Base-by-base conservation (phyloP, 768 basidiomycete genomes). In the Hysterangium stoloniferum region DNA sequence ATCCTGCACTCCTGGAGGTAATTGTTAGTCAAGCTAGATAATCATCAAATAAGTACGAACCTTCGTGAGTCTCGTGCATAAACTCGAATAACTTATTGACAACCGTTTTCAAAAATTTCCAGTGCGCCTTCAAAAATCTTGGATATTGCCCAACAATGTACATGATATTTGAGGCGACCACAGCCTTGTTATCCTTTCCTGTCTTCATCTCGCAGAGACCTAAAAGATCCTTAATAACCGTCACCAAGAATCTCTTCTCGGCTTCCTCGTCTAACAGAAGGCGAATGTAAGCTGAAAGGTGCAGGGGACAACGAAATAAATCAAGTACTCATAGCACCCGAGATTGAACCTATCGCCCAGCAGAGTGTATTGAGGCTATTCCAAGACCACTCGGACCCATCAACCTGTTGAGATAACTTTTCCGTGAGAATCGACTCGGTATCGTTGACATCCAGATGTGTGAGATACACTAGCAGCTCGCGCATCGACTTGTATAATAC, bases 111-210 rank as follows among this genome's bases (percentile, higher is more conserved):
- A 99, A 72, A 79, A 99, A 99, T 70, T 98, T 99, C 96, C 96
- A 99, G 66, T 99, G 96, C 15, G 96, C 96, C 66, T 97, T 98
- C 62, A 99, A 80, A 81, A 98, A 99, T 31, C 96, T 84, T 38
- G 96, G 96, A 63, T 99, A 99, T 70, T 99, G 96, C 44, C 96
- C 96, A 56, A 99, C 96, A 61, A 97, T 99, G 66, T 99, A 99
- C 89, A 92, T 92, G 64, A 92, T 92, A 61, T 92, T 86, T 24
- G 89, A 91, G 6, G 90, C 90, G 58, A 98, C 95, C 56, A 98
- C 93, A 3, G 96, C 96, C 65, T 99, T 99, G 78, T 99, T 98
- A 71, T 98, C 96, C 68, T 99, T 98, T 33, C 96, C 96, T 45
- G 94, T 86, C 69, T 98, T 98, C 68, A 96, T 93, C 71, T 99